Conservation (phyloP, 2,329 filamentous ascomycete species). For the Lecanicillium sp. region DNA sequence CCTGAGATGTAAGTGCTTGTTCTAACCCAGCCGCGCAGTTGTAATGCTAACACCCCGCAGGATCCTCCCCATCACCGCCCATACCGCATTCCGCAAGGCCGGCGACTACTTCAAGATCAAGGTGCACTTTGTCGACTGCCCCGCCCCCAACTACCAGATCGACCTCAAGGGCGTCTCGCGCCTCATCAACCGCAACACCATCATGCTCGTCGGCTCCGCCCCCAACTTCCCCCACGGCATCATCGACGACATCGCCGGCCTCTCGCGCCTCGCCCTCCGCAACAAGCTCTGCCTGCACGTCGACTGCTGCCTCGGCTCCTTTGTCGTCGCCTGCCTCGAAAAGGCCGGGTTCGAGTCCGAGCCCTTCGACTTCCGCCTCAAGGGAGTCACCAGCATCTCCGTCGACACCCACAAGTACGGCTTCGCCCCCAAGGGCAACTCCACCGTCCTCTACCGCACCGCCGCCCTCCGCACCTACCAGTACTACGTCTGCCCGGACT, state of each 20-base stretch:
- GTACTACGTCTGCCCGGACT: slow-evolving; percentile 93
- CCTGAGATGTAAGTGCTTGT: slow-evolving; percentile 72
- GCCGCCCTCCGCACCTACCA: slow-evolving; percentile 76
- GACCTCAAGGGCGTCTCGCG: slow-evolving; percentile 71
- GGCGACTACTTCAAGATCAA: slow-evolving; percentile 96
- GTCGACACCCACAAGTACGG: slow-evolving; percentile 99
- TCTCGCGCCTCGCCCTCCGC: slow-evolving; percentile 76
- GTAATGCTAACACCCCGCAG: too few species aligned
- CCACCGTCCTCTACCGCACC: slow-evolving; percentile 83
- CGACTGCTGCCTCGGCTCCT: slow-evolving; percentile 95
- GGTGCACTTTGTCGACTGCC: slow-evolving; percentile 80
- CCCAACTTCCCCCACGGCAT: slow-evolving; percentile 98
- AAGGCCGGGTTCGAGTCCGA: slow-evolving; percentile 88
- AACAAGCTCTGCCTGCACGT: slow-evolving; percentile 86
- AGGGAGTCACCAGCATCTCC: slow-evolving; percentile 90
- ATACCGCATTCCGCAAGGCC: slow-evolving; percentile 95
- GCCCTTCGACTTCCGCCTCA: slow-evolving; percentile 88
- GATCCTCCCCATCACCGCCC: slow-evolving; percentile 90
- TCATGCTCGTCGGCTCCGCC: slow-evolving; percentile 87
- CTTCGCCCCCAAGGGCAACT: slow-evolving; percentile 97
- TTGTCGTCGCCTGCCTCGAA: slow-evolving; percentile 85
- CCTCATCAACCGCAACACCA: slow-evolving; percentile 88
- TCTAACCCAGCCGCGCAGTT: background rate
- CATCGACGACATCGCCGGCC: slow-evolving; percentile 83
- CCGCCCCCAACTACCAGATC: slow-evolving; percentile 79